Evolutionary conservation across 192 early-diverging fungal genomes (phyloP), one percentile per base, ranked within the genome.

Genomic region (Coemansia sp.): DNA sequence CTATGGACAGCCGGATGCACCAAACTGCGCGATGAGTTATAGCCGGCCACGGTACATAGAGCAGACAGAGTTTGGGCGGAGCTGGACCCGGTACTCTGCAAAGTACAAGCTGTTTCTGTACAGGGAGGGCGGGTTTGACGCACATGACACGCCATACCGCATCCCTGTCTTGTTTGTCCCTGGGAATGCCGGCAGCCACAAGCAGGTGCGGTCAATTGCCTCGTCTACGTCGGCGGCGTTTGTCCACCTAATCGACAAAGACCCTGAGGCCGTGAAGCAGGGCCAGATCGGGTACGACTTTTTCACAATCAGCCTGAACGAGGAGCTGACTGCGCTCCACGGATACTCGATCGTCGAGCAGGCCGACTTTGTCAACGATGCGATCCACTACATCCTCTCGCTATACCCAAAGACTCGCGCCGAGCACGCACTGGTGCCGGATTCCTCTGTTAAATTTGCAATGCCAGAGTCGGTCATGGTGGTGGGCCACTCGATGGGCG

Each of bases 401-500:
- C 64, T 85, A 16, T 91, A 91, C 55, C 75, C 78, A 8, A 51
- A 60, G 14, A 66, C 67, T 8, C 57, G 78, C 16, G 20, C 43
- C n/a, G 34, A 44, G 11, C 43, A 77, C 33, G 27, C 11, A 34
- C 27, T 50, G 1, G 14, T 39, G 19, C 41, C 27, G 2, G 61
- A 64, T 22, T 44, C 51, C 10, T 50, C 78, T 14, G 33, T 16
- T 7, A n/a, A n/a, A n/a, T 65, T 69, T 38, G 64, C 63, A 11
- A 48, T 74, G 33, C 88, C 90, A 0, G 65, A 57, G 4, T 87
- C 89, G 12, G 87, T 97, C 14, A 61, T 89, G n/a, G 67, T 96
- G 19, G 67, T 94, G 40, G 91, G 85, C 10, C 92, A 98, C 58
- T 95, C 92, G 8, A 96, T 98, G 93, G 95, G 95, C 26, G 93